Evolutionary conservation across 73 alveolate species (phyloP), one percentile per base, ranked within the genome.

Genomic region (Paramecium bursaria): DNA sequence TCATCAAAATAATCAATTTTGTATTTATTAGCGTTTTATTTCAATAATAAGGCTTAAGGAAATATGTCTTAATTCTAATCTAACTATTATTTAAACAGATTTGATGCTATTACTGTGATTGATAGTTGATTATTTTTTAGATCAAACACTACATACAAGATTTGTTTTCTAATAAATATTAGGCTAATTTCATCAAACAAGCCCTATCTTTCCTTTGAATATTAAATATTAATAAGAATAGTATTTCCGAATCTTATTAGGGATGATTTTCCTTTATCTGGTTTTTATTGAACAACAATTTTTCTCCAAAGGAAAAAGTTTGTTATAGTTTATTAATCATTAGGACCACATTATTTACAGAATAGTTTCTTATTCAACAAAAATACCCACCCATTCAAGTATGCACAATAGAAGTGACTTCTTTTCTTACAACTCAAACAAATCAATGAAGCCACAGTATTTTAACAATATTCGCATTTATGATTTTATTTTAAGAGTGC

Each of bases 391-490:
- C 35, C 42, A 17, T 52, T 33, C 54, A 22, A 49, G 22, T 46
- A 79, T 11, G 60, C 89, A 67, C 82, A 79, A 33, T 61, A 73
- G 77, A 79, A 79, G 54, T 79, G 89, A 33, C 46, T 39, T 54
- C 57, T 79, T 53, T 79, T 73, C 54, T 73, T 53, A 22, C 89
- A 79, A 10, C 73, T 79, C 29, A 27, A 31, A 39, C 89, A 79
- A n/a, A 51, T 39, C 0, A 79, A 53, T 13, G 89, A 39, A 13
- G 89, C 73, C 21, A 80, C 89, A 1, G 35, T 15, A 22, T 79
- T 19, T 19, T n/a, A 30, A 44, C 89, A 79, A 35, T 79, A 49
- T 54, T 79, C 76, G 46, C 89, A 79, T 33, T 53, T 33, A 48
- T 31, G 33, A 33, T 50, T 33, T 53, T 26, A 49, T 23, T 42